Base-by-base conservation (phyloP, 139 green algal genomes). In the Yamagishiella unicocca region DNA sequence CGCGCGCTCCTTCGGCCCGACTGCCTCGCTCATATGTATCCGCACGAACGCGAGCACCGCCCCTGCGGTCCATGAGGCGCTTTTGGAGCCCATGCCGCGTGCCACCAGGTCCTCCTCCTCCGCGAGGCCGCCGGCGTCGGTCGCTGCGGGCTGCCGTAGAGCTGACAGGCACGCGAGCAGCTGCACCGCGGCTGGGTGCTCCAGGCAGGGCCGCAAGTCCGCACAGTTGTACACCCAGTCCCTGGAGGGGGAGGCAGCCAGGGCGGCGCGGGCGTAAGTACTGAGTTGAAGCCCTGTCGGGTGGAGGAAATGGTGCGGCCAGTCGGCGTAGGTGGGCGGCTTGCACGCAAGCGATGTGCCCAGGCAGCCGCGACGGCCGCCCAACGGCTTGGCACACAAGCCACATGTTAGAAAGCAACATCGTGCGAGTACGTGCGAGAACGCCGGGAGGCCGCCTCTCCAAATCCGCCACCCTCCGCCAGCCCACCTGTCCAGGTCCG, bases 401-500 rank as follows among this genome's bases (percentile, higher is more conserved):
- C n/a, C n/a, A n/a, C n/a, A n/a, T n/a, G n/a, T n/a, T n/a, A n/a
- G n/a, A n/a, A n/a, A n/a, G n/a, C n/a, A n/a, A n/a, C n/a, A n/a
- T n/a, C n/a, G n/a, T n/a, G n/a, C n/a, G n/a, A n/a, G n/a, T n/a
- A n/a, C n/a, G n/a, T n/a, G n/a, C n/a, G n/a, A n/a, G n/a, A n/a
- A n/a, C n/a, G n/a, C n/a, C n/a, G n/a, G n/a, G n/a, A n/a, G n/a
- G n/a, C n/a, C n/a, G n/a, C n/a, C n/a, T n/a, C n/a, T n/a, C n/a
- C n/a, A n/a, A n/a, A n/a, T n/a, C n/a, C n/a, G n/a, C 50, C 50
- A 17, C 17, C 50, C 50, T 17, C 2, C 58, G 42, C 50, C 50
- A 58, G 50, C 50, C 17, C 46, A 92, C 85, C 58, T 89, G 76
- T 94, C 92, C 45, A 94, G 74, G 71, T 94, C 92, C 25, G 71